Evolutionary conservation across 345 rosid genomes (phyloP).

Genomic region (Balakata baccata): DNA sequence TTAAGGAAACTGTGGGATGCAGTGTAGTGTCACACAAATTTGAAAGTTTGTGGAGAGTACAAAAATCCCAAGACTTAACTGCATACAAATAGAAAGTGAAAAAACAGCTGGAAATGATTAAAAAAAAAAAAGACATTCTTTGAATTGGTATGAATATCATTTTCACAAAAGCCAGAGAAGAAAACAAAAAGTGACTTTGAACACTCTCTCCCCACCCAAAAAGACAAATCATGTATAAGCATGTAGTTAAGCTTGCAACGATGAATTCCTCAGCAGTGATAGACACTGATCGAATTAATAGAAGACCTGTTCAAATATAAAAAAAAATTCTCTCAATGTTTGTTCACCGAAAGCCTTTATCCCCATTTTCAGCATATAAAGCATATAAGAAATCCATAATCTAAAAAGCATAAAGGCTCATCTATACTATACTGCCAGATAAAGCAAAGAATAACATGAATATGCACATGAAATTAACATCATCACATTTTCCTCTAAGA

Average conservation of each 20-base stretch:
- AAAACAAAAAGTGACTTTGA: not conserved
- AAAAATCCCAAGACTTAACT: not conserved
- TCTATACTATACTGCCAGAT: not conserved
- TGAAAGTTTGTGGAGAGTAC: not conserved
- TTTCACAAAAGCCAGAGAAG: not conserved
- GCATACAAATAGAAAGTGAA: not conserved
- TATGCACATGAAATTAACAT: not conserved
- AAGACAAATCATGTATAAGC: not conserved
- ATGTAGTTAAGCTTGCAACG: conserved; percentile 13
- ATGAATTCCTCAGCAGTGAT: conserved; percentile 27
- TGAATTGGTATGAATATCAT: not conserved
- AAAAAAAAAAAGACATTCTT: not conserved
- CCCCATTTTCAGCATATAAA: conserved; percentile 9
- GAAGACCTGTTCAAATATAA: conserved; percentile 35
- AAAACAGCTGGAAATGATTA: not conserved
- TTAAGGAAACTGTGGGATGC: not conserved
- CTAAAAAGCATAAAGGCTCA: not conserved
- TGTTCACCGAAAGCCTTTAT: conserved; percentile 12
- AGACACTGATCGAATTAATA: conserved; percentile 18
- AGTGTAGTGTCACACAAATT: not conserved
- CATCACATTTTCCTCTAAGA: not conserved
- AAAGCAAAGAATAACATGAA: conserved; percentile 26
- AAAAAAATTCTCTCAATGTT: conserved; percentile 34
- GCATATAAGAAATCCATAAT: not conserved
- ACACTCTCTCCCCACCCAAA: not conserved